Conservation (phyloP, 2,329 filamentous ascomycete species). For the Pseudocercospora pini-densiflorae region DNA sequence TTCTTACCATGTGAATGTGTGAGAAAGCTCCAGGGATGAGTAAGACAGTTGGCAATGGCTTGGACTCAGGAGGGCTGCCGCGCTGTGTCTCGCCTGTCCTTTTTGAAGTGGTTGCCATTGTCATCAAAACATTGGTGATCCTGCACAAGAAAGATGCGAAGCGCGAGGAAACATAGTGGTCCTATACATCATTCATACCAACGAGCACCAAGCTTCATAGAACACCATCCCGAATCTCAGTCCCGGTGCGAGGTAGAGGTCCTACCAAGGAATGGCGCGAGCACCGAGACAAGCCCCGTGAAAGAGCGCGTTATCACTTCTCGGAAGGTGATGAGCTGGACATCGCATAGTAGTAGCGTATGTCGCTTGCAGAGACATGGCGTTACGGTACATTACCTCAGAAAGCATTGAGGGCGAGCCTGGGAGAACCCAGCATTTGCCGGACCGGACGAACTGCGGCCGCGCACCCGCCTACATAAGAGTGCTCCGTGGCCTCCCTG, state of each 20-base stretch:
- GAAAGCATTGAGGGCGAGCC: background rate
- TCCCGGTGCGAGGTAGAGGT: background rate
- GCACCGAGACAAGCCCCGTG: background rate
- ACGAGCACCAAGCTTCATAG: no score
- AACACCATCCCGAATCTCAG: background rate
- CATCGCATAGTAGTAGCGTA: no score
- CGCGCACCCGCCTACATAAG: no score
- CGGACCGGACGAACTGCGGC: no score
- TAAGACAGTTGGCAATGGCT: background rate
- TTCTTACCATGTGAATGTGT: background rate
- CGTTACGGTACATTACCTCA: no score
- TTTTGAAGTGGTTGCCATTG: background rate
- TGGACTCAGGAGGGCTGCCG: background rate
- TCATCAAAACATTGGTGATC: background rate
- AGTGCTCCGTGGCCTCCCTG: no score
- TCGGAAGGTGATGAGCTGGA: no score
- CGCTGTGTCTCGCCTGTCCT: no score
- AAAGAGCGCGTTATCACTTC: background rate
- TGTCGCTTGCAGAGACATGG: no score
- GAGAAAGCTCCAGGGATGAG: background rate
- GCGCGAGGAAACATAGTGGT: no score
- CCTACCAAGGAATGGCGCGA: background rate
- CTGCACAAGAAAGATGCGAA: background rate
- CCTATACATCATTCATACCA: no score
- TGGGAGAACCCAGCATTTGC: background rate